phyloP scores from a whole-genome alignment of 345 rosid genomes.

The Eucalyptus sp. region DNA sequence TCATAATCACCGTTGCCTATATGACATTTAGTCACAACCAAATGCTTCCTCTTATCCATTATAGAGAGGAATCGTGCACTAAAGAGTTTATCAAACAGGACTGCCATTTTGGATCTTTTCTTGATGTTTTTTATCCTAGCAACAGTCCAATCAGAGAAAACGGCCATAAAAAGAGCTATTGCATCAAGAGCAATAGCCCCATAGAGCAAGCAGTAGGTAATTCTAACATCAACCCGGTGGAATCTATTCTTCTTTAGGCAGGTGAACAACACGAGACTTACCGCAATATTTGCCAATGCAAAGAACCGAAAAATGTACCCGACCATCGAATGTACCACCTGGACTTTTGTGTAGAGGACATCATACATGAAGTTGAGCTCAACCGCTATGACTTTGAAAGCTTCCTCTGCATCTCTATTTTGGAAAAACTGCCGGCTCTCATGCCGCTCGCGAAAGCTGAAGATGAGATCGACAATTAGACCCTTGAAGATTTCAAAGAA shows the following conservation, averaged over 20 bases:
- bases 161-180: conserved; percentile 26
- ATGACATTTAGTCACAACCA: background rate
- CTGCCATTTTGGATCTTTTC: background rate
- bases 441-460: conserved; percentile 37
- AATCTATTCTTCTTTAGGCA: conserved; percentile 11
- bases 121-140: conserved; percentile 3
- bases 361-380: conserved; percentile 65
- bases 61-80: conserved; percentile 4
- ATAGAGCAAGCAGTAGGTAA: conserved; percentile 37
- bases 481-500: conserved; percentile 39
- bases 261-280: conserved; percentile 19
- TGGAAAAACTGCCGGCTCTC: conserved; percentile 35
- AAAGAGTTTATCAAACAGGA: background rate
- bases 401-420: conserved; percentile 6
- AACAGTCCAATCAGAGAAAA: conserved; percentile 52
- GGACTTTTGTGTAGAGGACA: conserved; percentile 39
- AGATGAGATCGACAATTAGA: conserved; percentile 42
- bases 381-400: conserved; percentile 34
- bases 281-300: conserved; percentile 10
- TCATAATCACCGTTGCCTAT: background rate
- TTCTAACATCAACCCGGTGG: conserved; percentile 17
- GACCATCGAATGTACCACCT: conserved; percentile 11
- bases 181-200: conserved; percentile 42
- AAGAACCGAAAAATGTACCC: conserved; percentile 11
- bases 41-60: background rate